These are phyloP conservation scores for Aaosphaeria pasadenensis DNA, from an alignment of 2,329 filamentous ascomycete genomes.

Conservation along the genomic window DNA sequence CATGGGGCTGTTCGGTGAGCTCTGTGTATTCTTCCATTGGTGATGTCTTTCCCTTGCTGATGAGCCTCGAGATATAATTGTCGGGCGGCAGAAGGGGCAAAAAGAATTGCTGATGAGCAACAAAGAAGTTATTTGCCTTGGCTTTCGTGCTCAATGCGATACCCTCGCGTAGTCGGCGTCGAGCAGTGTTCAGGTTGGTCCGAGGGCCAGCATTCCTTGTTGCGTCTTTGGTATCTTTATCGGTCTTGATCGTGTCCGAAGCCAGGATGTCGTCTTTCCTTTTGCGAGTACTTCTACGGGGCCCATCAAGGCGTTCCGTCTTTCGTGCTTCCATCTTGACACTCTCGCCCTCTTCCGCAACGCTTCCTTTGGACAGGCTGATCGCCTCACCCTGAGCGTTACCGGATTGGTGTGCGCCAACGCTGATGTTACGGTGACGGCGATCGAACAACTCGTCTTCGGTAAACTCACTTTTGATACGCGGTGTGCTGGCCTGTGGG, in stretches of 20 bases:
- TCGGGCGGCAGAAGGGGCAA: slow-evolving; percentile 44
- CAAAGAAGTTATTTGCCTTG: slow-evolving; percentile 46
- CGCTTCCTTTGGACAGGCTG: no score
- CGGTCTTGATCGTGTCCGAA: slow-evolving; percentile 25
- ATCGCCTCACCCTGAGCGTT: no score
- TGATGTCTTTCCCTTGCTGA: slow-evolving; percentile 12
- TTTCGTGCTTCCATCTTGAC: slow-evolving; percentile 32
- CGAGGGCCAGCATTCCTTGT: slow-evolving; percentile 4
- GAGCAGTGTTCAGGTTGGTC: slow-evolving; percentile 36
- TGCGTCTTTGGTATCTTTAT: not conserved
- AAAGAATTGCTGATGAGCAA: slow-evolving; percentile 46
- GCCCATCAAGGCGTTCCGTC: slow-evolving; percentile 11
- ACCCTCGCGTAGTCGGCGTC: slow-evolving; percentile 39
- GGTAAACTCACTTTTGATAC: no score
- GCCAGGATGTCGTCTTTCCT: slow-evolving; percentile 25
- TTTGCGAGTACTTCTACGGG: slow-evolving; percentile 21
- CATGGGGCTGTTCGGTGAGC: slow-evolving; percentile 42
- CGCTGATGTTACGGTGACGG: no score
- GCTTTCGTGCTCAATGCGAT: slow-evolving; percentile 42
- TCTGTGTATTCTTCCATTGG: slow-evolving; percentile 40
- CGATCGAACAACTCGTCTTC: no score
- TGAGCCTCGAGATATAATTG: slow-evolving; percentile 44
- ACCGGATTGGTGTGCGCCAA: no score
- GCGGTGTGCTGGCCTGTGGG: no score
- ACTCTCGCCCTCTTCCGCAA: no score